Conservation (phyloP, 2,329 filamentous ascomycete genomes). For the Penicillium occitanis region DNA sequence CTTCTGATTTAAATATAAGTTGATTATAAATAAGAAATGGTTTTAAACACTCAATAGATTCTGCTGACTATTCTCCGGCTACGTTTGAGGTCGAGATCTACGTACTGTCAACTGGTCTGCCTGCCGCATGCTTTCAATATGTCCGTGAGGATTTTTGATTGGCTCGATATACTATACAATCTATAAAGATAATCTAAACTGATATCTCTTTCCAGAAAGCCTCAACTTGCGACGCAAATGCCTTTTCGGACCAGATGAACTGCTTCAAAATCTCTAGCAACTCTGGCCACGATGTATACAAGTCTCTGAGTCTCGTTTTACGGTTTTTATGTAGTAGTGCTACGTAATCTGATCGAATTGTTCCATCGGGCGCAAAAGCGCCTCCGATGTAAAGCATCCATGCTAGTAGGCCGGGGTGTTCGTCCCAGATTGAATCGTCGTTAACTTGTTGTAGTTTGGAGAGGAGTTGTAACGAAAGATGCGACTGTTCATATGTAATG, state of each 20-base stretch:
- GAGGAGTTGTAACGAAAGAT: constrained; percentile 33
- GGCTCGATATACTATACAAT: neutral
- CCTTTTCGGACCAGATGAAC: constrained; percentile 46
- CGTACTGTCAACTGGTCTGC: neutral
- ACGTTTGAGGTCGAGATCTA: neutral
- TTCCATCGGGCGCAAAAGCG: constrained; percentile 36
- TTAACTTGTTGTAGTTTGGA: constrained; percentile 31
- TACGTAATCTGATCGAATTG: constrained; percentile 32
- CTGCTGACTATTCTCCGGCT: neutral
- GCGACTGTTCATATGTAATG: neutral
- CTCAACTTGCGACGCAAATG: constrained; percentile 34
- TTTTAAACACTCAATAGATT: neutral
- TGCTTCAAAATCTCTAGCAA: constrained; percentile 33
- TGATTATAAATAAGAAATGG: neutral
- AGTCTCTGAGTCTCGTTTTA: constrained; percentile 19
- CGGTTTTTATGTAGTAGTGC: constrained; percentile 25
- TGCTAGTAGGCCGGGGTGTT: constrained; percentile 33
- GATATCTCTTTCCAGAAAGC: constrained; percentile 34
- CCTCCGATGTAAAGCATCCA: constrained; percentile 44
- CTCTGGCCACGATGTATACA: constrained; percentile 35
- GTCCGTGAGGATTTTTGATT: neutral
- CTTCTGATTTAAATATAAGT: neutral
- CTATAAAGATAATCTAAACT: neutral
- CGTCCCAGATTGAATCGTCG: constrained; percentile 35
- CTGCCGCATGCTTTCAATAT: neutral